Base-by-base conservation (phyloP, 805 yeast genomes). In the Metschnikowia matae region DNA sequence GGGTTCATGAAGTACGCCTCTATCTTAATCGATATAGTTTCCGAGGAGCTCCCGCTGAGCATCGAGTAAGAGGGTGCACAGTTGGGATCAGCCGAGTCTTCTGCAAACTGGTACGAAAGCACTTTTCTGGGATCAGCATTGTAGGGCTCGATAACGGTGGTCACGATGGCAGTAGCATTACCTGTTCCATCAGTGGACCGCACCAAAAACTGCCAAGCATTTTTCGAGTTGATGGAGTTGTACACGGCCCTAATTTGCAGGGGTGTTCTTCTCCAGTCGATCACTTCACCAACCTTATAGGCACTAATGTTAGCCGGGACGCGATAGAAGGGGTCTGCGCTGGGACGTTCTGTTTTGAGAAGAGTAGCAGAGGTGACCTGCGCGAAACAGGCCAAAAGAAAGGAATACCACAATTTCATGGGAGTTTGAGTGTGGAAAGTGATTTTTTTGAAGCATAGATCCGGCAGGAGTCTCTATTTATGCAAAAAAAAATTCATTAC, bases 161-260 rank as follows among this genome's bases (percentile, higher is more conserved):
- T 60, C 13, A 61, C 58, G 17, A 58, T 51, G 6, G 64, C 64
- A 6, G 50, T 57, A 5, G 64, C 53, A 14, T 57, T 49, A 1
- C 64, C 66, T 6, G 42, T 40, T 1, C 60, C 44, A 45, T 61
- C 58, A 14, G 57, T 50, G 4, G 67, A 56, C 11, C 66, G 55
- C n/a, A 62, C 58, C 46, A 61, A 50, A 14, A 59, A 54, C 44
- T 66, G 69, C 60, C 62, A 61, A 3, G 54, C 54, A 14, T 38
- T 46, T 34, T 52, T 37, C 17, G 50, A 49, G 36, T 50, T 48
- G 35, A 51, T 44, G 8, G 53, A 44, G 32, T 33, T 31, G 39
- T 36, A 46, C 4, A 54, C 31, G 6, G 52, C 41, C 6, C 50
- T 38, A 11, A 50, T 31, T 38, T 35, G 40, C 20, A 40, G 40